These are phyloP conservation scores for Conticribra guillardii DNA, from an alignment of 108 stramenopile species.

Conservation along the genomic window DNA sequence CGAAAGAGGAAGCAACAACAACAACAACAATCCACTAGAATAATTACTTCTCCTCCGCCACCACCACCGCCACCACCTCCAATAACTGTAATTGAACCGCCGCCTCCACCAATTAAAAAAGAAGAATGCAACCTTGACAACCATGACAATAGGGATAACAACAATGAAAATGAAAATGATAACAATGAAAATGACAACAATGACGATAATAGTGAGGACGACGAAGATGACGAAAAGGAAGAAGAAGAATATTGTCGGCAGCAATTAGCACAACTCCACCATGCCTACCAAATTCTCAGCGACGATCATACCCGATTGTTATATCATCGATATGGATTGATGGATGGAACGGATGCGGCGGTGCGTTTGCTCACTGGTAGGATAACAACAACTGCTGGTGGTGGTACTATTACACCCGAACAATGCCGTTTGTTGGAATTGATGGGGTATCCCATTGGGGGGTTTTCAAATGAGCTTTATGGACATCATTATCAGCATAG, in stretches of 20 bases:
- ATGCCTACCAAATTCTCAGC: constrained; percentile 77
- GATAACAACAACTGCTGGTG: not conserved
- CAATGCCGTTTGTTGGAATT: constrained; percentile 38
- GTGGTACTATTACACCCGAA: not conserved
- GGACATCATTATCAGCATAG: not conserved
- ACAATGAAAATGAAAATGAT: too few relatives aligned
- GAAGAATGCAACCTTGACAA: constrained; percentile 13
- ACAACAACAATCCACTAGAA: too few relatives aligned
- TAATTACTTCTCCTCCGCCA: not conserved
- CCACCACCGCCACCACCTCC: constrained; percentile 13
- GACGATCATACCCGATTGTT: constrained; percentile 75
- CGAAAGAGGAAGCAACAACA: not conserved
- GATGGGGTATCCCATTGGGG: constrained; percentile 48
- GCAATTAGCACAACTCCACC: constrained; percentile 49
- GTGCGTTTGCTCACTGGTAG: constrained; percentile 46
- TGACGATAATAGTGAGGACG: too few relatives aligned
- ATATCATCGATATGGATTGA: constrained; percentile 77
- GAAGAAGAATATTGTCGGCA: constrained; percentile 16
- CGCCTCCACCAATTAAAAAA: too few relatives aligned
- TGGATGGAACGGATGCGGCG: constrained; percentile 57
- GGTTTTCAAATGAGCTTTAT: not conserved
- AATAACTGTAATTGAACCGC: too few relatives aligned
- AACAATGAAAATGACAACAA: too few relatives aligned
- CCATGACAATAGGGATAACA: too few relatives aligned
- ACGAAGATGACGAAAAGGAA: constrained; percentile 11